Base-by-base conservation (phyloP, 306 rosid genomes). In the Vigna unguiculata region DNA sequence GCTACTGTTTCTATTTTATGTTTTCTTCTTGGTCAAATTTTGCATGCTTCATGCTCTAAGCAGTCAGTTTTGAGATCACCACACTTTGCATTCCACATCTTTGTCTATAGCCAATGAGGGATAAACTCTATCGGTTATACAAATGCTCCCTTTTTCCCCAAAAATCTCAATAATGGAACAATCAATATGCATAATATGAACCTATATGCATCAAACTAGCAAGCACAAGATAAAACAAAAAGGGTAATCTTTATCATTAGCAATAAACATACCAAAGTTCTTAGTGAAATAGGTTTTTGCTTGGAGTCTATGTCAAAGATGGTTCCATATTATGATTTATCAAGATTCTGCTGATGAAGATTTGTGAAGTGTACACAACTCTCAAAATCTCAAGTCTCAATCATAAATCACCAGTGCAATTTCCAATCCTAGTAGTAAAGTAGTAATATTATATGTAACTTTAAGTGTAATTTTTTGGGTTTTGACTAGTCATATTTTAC, bases 11-110 rank as follows among this genome's bases (percentile, higher is more conserved):
- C n/a, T 28, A 60, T 30, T 28, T 34, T 28, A 16, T 60, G 67
- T 7, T 53, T 25, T 57, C 10, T 12, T 57, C 45, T 30, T 38
- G 78, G 57, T 47, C 38, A 59, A 85, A 22, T 30, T 71, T 57
- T 1, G 93, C 87, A 72, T 24, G 57, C 55, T 69, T 83, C 93
- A 90, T 85, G 80, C 84, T 80, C 96, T 91, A 88, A 65, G 85
- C 93, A 82, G 74, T 61, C 47, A 90, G 61, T 58, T 65, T 70
- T 48, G 88, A 74, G 21, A 86, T 61, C 6, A 12, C 24, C 20
- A 88, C 83, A 38, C 80, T 71, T 32, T 41, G 15, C 20, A 22
- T 78, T 78, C 92, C 96, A 7, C 90, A 47, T 80, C 89, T 58
- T 76, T 66, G 55, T 64, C 74, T 46, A 69, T 72, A 4, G 91